Evolutionary conservation across 805 yeast species (phyloP), one percentile per base, ranked within the genome.

Genomic region (Wickerhamomyces bisporus): DNA sequence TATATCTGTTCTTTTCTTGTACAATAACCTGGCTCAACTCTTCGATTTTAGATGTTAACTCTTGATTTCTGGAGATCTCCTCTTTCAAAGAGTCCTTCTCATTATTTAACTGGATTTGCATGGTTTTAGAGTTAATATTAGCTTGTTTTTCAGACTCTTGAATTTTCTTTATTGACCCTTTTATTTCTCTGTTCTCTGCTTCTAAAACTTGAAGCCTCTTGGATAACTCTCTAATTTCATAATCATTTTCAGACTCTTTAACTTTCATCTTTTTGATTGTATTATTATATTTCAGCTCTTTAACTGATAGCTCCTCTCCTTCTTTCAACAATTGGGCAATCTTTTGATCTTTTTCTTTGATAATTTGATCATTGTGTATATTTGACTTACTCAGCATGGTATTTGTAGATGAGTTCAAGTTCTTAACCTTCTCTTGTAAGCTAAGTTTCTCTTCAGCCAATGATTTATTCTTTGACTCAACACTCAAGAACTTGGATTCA

Each of bases 301-400:
- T 79, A 41, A 71, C 70, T 0, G 93, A 77, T 27, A 87, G 60
- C 18, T 72, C 75, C 44, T 82, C 80, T 4, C 95, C 95, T 58
- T 88, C 96, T 38, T 73, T 77, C 53, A 84, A 54, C 21, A 89
- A 62, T 40, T 81, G 79, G 14, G 74, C 71, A 19, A 89, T 77
- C 23, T 77, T 73, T 11, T 66, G 71, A 36, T 88, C 64, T 65
- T 81, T 49, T 59, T 75, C 54, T 30, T 48, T 51, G 16, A 52
- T 9, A 4, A 58, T 39, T 60, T 70, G 45, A 48, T 65, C 44
- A 40, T 55, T 42, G 2, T 37, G 30, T 30, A 33, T 29, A 27
- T n/a, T 12, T 35, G 14, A 30, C 39, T 19, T 28, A 19, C 4
- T 14, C 14, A 21, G 9, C 36, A 9, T 9, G 25, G 30, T 19